Evolutionary conservation across 169 alveolate species (phyloP), one percentile per base, ranked within the genome.

Genomic region (Fabrea salina): DNA sequence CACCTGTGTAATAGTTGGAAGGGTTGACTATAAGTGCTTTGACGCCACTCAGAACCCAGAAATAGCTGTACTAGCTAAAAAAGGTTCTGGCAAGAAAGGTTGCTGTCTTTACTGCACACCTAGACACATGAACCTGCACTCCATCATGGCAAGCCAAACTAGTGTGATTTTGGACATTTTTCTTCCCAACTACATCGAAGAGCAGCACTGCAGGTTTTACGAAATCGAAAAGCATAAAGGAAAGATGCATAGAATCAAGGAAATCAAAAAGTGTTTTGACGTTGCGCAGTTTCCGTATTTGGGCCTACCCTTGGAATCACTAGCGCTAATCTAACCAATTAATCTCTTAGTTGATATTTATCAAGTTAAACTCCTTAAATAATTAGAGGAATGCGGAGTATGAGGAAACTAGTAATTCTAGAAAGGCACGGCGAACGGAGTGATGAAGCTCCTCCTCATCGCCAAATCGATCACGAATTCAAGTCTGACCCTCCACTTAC

Each of bases 341-440:
- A n/a, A n/a, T n/a, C n/a, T n/a, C n/a, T n/a, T n/a, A n/a, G n/a
- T n/a, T n/a, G n/a, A n/a, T n/a, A n/a, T n/a, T n/a, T n/a, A n/a
- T n/a, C n/a, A n/a, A n/a, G n/a, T n/a, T n/a, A n/a, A n/a, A n/a
- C n/a, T n/a, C n/a, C n/a, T n/a, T n/a, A n/a, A n/a, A n/a, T n/a
- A n/a, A n/a, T n/a, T n/a, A n/a, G n/a, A n/a, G n/a, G n/a, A n/a
- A n/a, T n/a, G n/a, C n/a, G n/a, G n/a, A n/a, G n/a, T n/a, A n/a
- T n/a, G 25, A 51, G 32, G 32, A 58, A 43, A 35, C 44, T 58
- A 27, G 33, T 58, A 27, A 7, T 58, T 33, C 32, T 58, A 25
- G 30, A 27, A 7, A 58, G 79, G 37, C 79, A 70, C 49, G 79
- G 79, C 19, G 79, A 70, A 70, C 19, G 79, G 13, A 7, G 51